phyloP scores from a whole-genome alignment of 2,329 filamentous ascomycete species.

The Grosmannia huntii region DNA sequence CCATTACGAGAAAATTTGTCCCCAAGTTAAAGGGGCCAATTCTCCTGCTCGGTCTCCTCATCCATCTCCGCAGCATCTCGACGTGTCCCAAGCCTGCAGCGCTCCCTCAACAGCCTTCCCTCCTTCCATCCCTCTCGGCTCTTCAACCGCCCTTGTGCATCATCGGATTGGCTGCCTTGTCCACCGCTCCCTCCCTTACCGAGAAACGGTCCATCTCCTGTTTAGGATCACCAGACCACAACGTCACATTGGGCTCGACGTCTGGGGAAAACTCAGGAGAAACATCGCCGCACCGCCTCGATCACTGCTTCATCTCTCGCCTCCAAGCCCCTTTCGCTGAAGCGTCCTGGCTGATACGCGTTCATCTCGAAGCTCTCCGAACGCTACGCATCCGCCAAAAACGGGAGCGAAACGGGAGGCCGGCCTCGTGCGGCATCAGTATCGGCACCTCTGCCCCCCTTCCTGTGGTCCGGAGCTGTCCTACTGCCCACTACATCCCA shows the following conservation, averaged over 20 bases:
- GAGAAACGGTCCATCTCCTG: neutral
- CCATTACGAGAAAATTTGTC: neutral
- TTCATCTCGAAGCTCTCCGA: neutral
- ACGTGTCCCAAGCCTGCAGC: neutral
- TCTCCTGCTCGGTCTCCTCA: neutral
- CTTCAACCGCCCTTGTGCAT: neutral
- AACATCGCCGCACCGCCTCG: neutral
- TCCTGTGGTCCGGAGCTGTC: neutral
- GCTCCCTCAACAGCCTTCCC: neutral
- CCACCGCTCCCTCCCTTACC: neutral
- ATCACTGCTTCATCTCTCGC: neutral
- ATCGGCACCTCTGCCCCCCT: neutral
- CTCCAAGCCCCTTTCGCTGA: neutral
- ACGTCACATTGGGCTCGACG: constrained; percentile 2
- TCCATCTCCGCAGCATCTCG: neutral
- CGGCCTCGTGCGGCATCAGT: neutral
- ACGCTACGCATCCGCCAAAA: neutral
- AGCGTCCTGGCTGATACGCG: neutral
- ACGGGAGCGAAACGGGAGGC: neutral
- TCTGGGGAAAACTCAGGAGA: neutral
- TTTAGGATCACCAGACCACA: neutral
- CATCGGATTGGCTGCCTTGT: neutral
- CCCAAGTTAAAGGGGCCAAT: neutral
- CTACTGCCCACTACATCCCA: neutral
- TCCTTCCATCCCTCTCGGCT: neutral